Base-by-base conservation (phyloP, 305 asterid species). In the Ilex paraguariensis region DNA sequence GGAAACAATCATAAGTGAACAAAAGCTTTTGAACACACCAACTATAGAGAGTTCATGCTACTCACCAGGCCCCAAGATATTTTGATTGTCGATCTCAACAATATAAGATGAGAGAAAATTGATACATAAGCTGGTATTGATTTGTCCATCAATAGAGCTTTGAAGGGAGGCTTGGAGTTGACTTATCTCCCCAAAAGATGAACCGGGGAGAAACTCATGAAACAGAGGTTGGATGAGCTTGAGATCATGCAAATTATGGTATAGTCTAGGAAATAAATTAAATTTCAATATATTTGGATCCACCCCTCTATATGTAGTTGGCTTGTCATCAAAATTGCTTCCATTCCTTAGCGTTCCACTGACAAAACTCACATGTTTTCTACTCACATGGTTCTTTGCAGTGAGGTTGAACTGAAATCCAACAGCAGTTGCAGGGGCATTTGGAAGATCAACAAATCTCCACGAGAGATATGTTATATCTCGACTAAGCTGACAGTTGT, bases 171-270 rank as follows among this genome's bases (percentile, higher is more conserved):
- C 75, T 60, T 73, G 95, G 65, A 93, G 90, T 69, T 77, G 90
- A 73, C 65, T 79, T 40, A 52, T 70, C 50, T 86, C 96, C 63
- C 72, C 76, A 71, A 77, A 81, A 65, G 75, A 86, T 36, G 99
- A 86, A 66, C 99, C 99, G 28, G 92, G 96, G 68, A 93, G 79
- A 67, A 93, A 93, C 74, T 84, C 97, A 61, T 87, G 95, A 80
- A 93, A 82, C 70, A 93, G 75, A 56, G 99, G 99, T 66, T 93
- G 99, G 71, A 90, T 81, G 80, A 93, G 92, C 88, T 74, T 87
- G 44, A 93, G 73, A 56, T 78, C 85, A 56, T 74, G 92, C 71
- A 78, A 57, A 78, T 87, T 90, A 21, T 70, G 95, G 80, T 87
- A 93, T 17, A 84, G 57, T 62, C 92, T 77, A 69, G 97, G 99